Evolutionary conservation across 192 early-diverging fungal genomes (phyloP), one percentile per base, ranked within the genome.

Genomic region (Podila epigama): DNA sequence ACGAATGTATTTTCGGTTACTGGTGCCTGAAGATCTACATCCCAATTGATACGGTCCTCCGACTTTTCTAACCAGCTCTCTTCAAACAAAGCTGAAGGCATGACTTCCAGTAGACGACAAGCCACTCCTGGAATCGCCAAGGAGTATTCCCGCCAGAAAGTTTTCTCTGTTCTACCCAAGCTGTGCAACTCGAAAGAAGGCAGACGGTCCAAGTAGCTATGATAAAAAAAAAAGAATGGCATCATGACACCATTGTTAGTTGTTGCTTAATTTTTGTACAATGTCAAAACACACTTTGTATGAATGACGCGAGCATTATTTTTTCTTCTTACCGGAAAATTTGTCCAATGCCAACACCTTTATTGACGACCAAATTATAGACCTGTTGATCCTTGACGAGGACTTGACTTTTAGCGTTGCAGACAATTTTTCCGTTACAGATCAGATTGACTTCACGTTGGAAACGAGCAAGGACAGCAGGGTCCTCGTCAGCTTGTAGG

Each of bases 281-380:
- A 15, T 41, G 13, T 9, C 31, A 36, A 61, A 32, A 44, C 40
- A 32, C 22, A 18, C 33, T 29, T 3, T 9, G 34, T 50, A 25
- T 12, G 2, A 10, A 27, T 27, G 6, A 27, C 15, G 0, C 0
- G 35, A 52, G 7, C 34, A 33, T 31, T 35, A 58, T 44, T 66
- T 62, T n/a, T n/a, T n/a, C n/a, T n/a, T n/a, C 65, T 48, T 22
- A 48, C 59, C 82, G 63, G 31, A 83, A 83, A 31, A 83, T 67
- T 51, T 83, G 82, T 2, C 82, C 82, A 58, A 83, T 79, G 3
- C 82, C 82, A 0, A 83, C 73, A 6, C 79, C 82, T 10, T 81
- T 66, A 6, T 83, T 67, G 34, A 68, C 79, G 12, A 83, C 64
- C 3, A 83, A 40, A 51, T 81, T 63, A 25, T 71, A 63, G 31